phyloP scores from a whole-genome alignment of 2,329 filamentous ascomycete species.

The Penicillium oxalicum region DNA sequence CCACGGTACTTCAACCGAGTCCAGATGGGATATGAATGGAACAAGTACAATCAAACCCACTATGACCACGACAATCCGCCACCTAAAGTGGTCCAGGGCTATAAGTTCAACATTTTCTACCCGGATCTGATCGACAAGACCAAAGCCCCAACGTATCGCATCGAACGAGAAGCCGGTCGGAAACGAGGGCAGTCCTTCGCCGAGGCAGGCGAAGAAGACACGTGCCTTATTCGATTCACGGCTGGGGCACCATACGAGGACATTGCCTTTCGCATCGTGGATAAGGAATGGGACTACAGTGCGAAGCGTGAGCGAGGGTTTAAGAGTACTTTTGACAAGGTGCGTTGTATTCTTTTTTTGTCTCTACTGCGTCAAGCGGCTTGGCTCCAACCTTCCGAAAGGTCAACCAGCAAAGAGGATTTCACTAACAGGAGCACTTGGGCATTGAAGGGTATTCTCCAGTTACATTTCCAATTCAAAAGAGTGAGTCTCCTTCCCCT shows the following conservation, averaged over 20 bases:
- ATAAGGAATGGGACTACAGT: slow-evolving; percentile 98
- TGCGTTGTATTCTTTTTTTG: slow-evolving; percentile 41
- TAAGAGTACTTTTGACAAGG: slow-evolving; percentile 95
- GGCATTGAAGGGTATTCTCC: slow-evolving; percentile 68
- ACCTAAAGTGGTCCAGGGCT: slow-evolving; percentile 95
- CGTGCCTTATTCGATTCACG: slow-evolving; percentile 91
- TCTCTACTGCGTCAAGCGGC: too few relatives aligned
- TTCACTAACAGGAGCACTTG: too few relatives aligned
- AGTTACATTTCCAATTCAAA: slow-evolving; percentile 98
- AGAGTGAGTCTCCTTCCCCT: slow-evolving; percentile 56
- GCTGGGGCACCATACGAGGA: slow-evolving; percentile 95
- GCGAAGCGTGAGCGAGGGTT: slow-evolving; percentile 92
- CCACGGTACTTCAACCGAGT: slow-evolving; percentile 96
- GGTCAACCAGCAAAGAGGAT: too few relatives aligned
- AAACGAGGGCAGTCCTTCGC: slow-evolving; percentile 88
- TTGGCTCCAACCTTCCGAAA: too few relatives aligned
- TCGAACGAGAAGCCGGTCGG: slow-evolving; percentile 86
- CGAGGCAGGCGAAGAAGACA: slow-evolving; percentile 91
- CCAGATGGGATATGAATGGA: slow-evolving; percentile 99
- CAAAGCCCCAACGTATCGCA: slow-evolving; percentile 91
- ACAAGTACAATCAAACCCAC: slow-evolving; percentile 99
- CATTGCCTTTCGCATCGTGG: slow-evolving; percentile 92
- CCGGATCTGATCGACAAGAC: slow-evolving; percentile 92
- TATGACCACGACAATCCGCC: slow-evolving; percentile 98
- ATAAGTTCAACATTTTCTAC: slow-evolving; percentile 99